Evolutionary conservation across 2,329 filamentous ascomycete genomes (phyloP).

Genomic region (Venturia effusa): DNA sequence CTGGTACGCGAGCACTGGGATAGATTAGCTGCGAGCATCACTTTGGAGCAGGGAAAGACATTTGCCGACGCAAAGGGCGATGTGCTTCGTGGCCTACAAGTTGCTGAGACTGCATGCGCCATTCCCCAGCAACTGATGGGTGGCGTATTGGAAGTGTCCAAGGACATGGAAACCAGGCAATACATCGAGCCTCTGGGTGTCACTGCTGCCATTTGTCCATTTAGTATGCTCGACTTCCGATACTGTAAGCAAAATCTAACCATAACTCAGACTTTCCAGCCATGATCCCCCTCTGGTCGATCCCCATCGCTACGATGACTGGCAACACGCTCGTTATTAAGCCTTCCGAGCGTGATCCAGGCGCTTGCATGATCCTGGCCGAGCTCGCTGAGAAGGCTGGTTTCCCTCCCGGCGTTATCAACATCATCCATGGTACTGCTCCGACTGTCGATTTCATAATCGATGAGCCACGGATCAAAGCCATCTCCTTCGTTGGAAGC

Average conservation of each 20-base stretch:
- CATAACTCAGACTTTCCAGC: conserved; percentile 61
- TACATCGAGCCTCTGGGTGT: conserved; percentile 76
- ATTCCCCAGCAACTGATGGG: conserved; percentile 75
- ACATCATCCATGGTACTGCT: conserved; percentile 71
- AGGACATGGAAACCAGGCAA: conserved; percentile 80
- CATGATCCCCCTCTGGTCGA: conserved; percentile 89
- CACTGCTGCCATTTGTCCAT: conserved; percentile 75
- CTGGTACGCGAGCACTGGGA: conserved; percentile 81
- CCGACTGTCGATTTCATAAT: conserved; percentile 78
- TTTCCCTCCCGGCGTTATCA: conserved; percentile 72
- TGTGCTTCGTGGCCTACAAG: conserved; percentile 71
- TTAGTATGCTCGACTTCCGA: conserved; percentile 50
- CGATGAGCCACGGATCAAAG: conserved; percentile 76
- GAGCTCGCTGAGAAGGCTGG: conserved; percentile 71
- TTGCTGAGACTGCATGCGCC: conserved; percentile 71
- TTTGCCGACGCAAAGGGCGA: conserved; percentile 74
- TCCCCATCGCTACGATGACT: conserved; percentile 72
- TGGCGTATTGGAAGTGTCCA: conserved; percentile 73
- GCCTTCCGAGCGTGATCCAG: conserved; percentile 76
- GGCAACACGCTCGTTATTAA: conserved; percentile 80
- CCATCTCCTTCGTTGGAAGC: conserved; percentile 74
- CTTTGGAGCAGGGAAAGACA: conserved; percentile 80
- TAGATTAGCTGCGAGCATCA: conserved; percentile 72
- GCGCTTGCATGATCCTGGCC: conserved; percentile 74
- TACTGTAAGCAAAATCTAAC: conserved; percentile 2